Evolutionary conservation across 495 filamentous ascomycete species (phyloP), one percentile per base, ranked within the genome.

Genomic region (Extremus antarcticus): DNA sequence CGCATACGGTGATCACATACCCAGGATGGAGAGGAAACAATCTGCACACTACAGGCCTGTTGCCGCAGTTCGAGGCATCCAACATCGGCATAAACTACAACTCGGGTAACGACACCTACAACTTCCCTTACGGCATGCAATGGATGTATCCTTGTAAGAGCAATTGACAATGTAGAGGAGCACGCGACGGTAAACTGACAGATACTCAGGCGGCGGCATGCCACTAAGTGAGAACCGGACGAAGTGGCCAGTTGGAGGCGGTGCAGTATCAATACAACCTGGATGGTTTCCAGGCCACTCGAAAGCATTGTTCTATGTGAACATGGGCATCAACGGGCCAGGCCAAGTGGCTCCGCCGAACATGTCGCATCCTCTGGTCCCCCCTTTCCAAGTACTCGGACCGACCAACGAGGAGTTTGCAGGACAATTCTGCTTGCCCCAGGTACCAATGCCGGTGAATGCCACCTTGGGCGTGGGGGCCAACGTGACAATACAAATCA

Each of bases 131-230:
- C 63, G 92, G 94, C 71, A 91, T 95, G 88, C 86, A 95, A 73
- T 97, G 92, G 91, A 83, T 85, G 69, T 99, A 96, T 76, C 92
- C 94, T 71, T 99, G 92, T 98, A 73, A 75, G 87, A 35, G 13
- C 29, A 35, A 13, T 24, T 21, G 41, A n/a, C 9, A n/a, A 40
- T n/a, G 35, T 40, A 40, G 35, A 40, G 35, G 35, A 45, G 29
- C 29, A 35, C 29, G 29, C 20, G 17, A 3, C 11, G 17, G 46
- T 8, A 25, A 10, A 21, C 46, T 48, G 46, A 48, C 46, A 25
- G 3, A 24, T 24, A 23, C 21, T 21, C 63, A 98, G 92, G 92
- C 68, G 94, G 91, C 50, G 94, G 94, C 54, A 80, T 94, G 75
- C 69, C 75, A 40, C 77, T 81, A 32, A 86, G 88, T 2, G 76